Percentiles rank a stretch among this genome's conserved stretches.
Conservation (phyloP, 345 rosid genomes). For the Anacardium occidentale region DNA sequence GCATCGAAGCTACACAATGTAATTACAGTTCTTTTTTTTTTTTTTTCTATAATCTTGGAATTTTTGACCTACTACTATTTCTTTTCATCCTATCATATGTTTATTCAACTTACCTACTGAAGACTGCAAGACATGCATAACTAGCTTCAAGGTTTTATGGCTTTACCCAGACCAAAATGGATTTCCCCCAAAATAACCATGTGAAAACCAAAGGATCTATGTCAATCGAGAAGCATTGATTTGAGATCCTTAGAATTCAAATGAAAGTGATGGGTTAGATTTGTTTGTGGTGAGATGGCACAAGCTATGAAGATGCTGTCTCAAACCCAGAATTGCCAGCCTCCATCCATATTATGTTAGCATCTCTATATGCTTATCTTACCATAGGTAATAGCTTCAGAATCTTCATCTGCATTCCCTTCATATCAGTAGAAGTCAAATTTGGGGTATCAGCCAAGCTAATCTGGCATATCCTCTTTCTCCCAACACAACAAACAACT, state of each 20-base stretch:
- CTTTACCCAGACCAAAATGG: background rate
- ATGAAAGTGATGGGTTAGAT: too few species aligned
- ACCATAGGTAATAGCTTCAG: too few species aligned
- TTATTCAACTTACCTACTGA: background rate
- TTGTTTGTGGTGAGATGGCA: too few species aligned
- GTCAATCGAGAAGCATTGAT: too few species aligned
- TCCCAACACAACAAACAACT: background rate
- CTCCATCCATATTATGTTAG: too few species aligned
- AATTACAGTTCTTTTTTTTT: conserved; percentile 21
- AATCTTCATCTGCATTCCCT: too few species aligned
- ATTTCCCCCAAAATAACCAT: background rate
- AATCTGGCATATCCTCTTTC: background rate
- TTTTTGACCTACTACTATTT: background rate
- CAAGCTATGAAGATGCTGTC: too few species aligned
- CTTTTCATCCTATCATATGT: background rate
- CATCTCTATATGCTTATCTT: too few species aligned
- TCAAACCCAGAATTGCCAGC: too few species aligned
- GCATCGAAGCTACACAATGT: conserved; percentile 67
- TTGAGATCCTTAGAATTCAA: too few species aligned
- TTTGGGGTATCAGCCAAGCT: background rate
- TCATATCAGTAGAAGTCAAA: background rate
- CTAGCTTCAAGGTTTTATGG: background rate
- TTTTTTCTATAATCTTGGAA: background rate
- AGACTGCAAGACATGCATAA: background rate
- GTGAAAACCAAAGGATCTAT: background rate